These are phyloP conservation scores for Penicillium steckii DNA, from an alignment of 495 filamentous ascomycete genomes.

Conservation along the genomic window DNA sequence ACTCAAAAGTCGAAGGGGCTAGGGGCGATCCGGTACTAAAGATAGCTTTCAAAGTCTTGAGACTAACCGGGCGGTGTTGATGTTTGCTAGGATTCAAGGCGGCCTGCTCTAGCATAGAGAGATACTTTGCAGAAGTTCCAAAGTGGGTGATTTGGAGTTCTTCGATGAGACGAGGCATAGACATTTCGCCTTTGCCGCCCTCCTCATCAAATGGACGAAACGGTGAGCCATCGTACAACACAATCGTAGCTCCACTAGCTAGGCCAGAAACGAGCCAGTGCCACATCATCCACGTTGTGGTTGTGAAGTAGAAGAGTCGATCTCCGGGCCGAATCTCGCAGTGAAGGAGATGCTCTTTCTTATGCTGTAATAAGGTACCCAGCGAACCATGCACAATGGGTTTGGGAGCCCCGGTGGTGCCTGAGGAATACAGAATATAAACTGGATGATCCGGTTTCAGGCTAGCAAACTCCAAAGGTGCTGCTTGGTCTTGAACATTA, in stretches of 20 bases:
- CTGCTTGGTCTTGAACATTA: constrained; percentile 37
- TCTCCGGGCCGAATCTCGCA: constrained; percentile 67
- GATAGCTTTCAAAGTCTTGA: constrained; percentile 67
- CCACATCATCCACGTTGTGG: constrained; percentile 97
- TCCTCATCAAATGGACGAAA: constrained; percentile 62
- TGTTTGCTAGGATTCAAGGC: constrained; percentile 59
- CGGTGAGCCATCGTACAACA: constrained; percentile 87
- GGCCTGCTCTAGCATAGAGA: constrained; percentile 86
- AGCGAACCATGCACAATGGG: constrained; percentile 89
- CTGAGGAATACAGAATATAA: constrained; percentile 84
- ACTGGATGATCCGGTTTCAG: constrained; percentile 80
- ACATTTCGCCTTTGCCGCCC: constrained; percentile 58
- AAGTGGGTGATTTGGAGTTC: constrained; percentile 82
- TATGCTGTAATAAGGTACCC: constrained; percentile 87
- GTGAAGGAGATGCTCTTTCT: constrained; percentile 89
- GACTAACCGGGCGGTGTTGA: constrained; percentile 43
- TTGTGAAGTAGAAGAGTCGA: constrained; percentile 83
- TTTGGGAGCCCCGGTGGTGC: constrained; percentile 88
- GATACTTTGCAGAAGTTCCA: constrained; percentile 89
- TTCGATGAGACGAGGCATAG: constrained; percentile 67
- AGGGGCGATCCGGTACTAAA: constrained; percentile 92
- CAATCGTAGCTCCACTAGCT: constrained; percentile 73
- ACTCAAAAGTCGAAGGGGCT: constrained; percentile 89
- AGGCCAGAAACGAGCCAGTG: constrained; percentile 88
- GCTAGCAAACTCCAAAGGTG: constrained; percentile 64